Conservation (phyloP, 768 basidiomycete genomes). For the Podaxis pistillaris region DNA sequence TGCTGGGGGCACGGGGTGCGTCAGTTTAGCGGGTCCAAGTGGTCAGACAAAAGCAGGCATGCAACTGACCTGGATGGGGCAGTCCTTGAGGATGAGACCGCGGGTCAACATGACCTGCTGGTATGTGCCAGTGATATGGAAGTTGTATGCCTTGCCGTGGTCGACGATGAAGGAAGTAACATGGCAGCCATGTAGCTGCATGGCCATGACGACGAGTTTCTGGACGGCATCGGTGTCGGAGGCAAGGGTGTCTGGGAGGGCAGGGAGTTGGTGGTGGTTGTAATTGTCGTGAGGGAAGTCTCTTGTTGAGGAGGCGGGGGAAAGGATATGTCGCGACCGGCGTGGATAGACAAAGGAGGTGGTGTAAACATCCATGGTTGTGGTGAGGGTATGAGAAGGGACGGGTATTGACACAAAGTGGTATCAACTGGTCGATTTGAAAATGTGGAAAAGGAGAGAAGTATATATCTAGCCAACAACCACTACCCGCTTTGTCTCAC, state of each 20-base stretch:
- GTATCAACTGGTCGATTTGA: conserved; percentile 43
- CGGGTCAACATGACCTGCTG: conserved; percentile 91
- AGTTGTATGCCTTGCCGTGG: conserved; percentile 78
- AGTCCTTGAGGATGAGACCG: conserved; percentile 86
- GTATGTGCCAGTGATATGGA: conserved; percentile 87
- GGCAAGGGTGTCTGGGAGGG: conserved; percentile 36
- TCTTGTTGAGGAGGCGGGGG: conserved; percentile 54
- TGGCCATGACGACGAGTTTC: conserved; percentile 77
- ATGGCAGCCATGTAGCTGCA: conserved; percentile 79
- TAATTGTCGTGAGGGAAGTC: conserved; percentile 50
- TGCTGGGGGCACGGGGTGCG: conserved; percentile 43
- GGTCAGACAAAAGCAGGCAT: conserved; percentile 14
- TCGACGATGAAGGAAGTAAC: conserved; percentile 76
- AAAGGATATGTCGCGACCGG: conserved; percentile 68
- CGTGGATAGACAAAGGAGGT: conserved; percentile 92
- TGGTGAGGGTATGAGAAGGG: conserved; percentile 36
- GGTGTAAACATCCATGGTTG: conserved; percentile 89
- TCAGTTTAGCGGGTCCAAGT: conserved; percentile 19
- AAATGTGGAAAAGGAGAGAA: conserved; percentile 30
- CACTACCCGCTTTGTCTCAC: conserved; percentile 30
- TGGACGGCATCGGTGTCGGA: conserved; percentile 72
- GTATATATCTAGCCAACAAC: conserved; percentile 24
- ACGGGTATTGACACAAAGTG: conserved; percentile 55
- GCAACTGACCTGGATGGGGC: conserved; percentile 71
- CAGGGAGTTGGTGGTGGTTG: conserved; percentile 34